phyloP scores from a whole-genome alignment of 139 green algal species.

The Chlorella vulgaris region DNA sequence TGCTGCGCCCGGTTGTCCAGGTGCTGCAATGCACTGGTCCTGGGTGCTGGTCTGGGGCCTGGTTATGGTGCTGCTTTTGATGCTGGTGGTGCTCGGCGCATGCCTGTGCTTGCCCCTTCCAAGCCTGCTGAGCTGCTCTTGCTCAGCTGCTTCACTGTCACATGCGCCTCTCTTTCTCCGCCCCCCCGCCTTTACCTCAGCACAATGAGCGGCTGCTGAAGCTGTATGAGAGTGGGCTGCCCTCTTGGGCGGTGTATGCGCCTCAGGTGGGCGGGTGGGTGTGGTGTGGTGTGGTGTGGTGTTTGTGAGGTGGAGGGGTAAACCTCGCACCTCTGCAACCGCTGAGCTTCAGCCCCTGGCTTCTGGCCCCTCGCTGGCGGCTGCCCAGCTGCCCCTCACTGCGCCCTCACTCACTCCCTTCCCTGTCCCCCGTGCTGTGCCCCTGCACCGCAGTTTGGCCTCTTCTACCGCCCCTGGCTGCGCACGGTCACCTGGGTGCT shows the following conservation, averaged over 20 bases:
- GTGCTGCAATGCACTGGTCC: background rate
- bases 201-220: constrained; percentile 78
- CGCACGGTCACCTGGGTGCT: constrained; percentile 66
- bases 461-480: constrained; percentile 76
- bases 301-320: background rate
- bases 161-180: background rate
- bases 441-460: too few species aligned
- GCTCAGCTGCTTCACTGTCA: too few species aligned
- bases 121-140: too few species aligned
- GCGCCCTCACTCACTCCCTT: too few species aligned
- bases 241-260: constrained; percentile 77
- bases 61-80: too few species aligned
- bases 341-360: too few species aligned
- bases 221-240: constrained; percentile 79
- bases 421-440: too few species aligned
- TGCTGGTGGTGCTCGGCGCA: too few species aligned
- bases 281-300: background rate
- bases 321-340: too few species aligned
- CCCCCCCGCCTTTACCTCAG: constrained; percentile 34
- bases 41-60: constrained; percentile 4
- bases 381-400: too few species aligned
- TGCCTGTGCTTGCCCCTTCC: too few species aligned
- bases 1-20: constrained; percentile 49
- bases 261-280: constrained; percentile 46
- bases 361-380: too few species aligned